A percentile compares a stretch with the other conserved stretches of the same genome.
Evolutionary conservation across 2,329 filamentous ascomycete species (phyloP).

Genomic region (Fusarium euwallaceae): DNA sequence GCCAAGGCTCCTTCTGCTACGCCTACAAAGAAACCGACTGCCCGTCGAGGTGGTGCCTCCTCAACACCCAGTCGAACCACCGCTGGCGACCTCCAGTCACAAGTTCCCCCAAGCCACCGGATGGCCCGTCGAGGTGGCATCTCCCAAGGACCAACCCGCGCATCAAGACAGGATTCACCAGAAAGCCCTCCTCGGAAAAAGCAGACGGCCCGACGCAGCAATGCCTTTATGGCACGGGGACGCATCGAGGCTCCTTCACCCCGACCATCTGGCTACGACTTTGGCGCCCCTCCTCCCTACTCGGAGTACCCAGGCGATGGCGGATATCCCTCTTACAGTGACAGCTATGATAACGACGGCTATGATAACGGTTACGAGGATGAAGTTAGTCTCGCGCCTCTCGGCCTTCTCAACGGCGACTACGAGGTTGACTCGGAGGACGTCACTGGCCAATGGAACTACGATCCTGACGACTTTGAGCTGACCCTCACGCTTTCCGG

Average conservation of each 20-base stretch:
- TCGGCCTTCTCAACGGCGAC: slow-evolving; percentile 59
- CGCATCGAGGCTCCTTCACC: slow-evolving; percentile 31
- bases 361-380: neutral
- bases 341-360: neutral
- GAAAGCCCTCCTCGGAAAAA: slow-evolving; percentile 8
- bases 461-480: slow-evolving; percentile 43
- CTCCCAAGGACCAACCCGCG: slow-evolving; percentile 21
- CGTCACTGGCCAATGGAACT: slow-evolving; percentile 45
- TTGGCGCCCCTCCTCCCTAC: slow-evolving; percentile 36
- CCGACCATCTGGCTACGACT: neutral
- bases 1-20: neutral
- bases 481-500: slow-evolving; percentile 56
- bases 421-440: slow-evolving; percentile 55
- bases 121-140: slow-evolving; percentile 30
- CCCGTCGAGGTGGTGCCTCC: slow-evolving; percentile 14
- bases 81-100: neutral
- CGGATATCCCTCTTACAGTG: neutral
- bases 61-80: neutral
- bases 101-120: slow-evolving; percentile 21
- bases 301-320: slow-evolving; percentile 19
- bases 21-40: slow-evolving; percentile 5
- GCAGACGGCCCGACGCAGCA: slow-evolving; percentile 47
- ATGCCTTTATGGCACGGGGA: slow-evolving; percentile 39
- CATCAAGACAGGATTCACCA: neutral
- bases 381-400: slow-evolving; percentile 33